These are phyloP conservation scores for Pseudogymnoascus sp. DNA, from an alignment of 2,329 filamentous ascomycete genomes.

Conservation along the genomic window DNA sequence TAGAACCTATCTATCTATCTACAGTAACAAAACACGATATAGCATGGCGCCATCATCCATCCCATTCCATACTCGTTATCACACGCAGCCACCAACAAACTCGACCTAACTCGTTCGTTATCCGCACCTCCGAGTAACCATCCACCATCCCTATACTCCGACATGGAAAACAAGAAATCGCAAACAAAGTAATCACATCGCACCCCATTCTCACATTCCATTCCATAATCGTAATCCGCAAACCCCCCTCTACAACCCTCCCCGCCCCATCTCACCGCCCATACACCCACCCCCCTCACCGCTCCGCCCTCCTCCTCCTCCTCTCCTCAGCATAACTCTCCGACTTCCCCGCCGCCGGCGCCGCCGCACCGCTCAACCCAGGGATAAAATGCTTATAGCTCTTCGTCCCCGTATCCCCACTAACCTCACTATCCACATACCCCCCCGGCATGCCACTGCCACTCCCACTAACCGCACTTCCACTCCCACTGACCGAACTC, in stretches of 20 bases:
- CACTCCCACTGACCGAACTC: conserved; percentile 10
- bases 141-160: background rate
- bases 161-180: background rate
- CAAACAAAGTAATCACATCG: background rate
- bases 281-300: background rate
- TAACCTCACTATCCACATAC: conserved; percentile 17
- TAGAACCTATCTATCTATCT: background rate
- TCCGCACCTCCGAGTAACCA: background rate
- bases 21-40: background rate
- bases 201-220: background rate
- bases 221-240: background rate
- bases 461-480: background rate
- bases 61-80: background rate
- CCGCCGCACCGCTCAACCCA: conserved; percentile 16
- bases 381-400: conserved; percentile 28
- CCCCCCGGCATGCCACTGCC: conserved; percentile 17
- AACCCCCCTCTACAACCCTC: background rate
- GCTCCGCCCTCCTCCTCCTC: background rate
- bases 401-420: conserved; percentile 27
- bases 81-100: background rate
- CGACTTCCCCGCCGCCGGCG: conserved; percentile 10
- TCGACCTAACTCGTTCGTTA: background rate
- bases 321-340: conserved; percentile 14
- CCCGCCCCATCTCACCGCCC: background rate
- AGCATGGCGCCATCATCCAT: background rate